Evolutionary conservation across 306 rosid species (phyloP).

Genomic region (Cucumis melo): DNA sequence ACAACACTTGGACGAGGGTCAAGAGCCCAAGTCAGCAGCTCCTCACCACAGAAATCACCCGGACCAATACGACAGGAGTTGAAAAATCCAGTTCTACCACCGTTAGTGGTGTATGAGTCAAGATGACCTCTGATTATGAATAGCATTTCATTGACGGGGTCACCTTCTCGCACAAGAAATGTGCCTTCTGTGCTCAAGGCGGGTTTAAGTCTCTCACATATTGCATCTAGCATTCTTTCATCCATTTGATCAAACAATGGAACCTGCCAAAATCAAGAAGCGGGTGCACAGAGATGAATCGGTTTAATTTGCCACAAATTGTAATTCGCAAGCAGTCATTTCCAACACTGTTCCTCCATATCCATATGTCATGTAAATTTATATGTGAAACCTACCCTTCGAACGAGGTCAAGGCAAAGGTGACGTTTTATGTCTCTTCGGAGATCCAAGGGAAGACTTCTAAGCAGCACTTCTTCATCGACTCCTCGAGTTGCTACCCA

Average conservation of each 20-base stretch:
- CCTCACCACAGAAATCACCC: constrained; percentile 93
- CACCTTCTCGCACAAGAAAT: constrained; percentile 65
- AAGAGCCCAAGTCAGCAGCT: constrained; percentile 82
- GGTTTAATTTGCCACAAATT: not conserved
- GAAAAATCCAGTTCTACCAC: constrained; percentile 87
- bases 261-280: constrained; percentile 32
- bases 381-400: constrained; percentile 42
- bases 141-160: constrained; percentile 85
- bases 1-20: constrained; percentile 61
- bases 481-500: constrained; percentile 96
- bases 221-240: constrained; percentile 84
- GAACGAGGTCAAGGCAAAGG: constrained; percentile 86
- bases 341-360: not conserved
- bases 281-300: not conserved
- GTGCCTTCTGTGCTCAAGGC: constrained; percentile 77
- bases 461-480: constrained; percentile 70
- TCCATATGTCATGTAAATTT: not conserved
- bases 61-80: constrained; percentile 73
- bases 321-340: not conserved
- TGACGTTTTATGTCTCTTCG: constrained; percentile 90
- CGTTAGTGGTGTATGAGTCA: constrained; percentile 88
- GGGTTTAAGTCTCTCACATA: constrained; percentile 84
- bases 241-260: constrained; percentile 93
- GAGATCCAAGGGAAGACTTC: constrained; percentile 68
- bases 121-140: constrained; percentile 85